Percentiles rank a stretch among this genome's conserved stretches.
Conservation (phyloP, 495 filamentous ascomycete genomes). For the Annulohypoxylon moriforme region DNA sequence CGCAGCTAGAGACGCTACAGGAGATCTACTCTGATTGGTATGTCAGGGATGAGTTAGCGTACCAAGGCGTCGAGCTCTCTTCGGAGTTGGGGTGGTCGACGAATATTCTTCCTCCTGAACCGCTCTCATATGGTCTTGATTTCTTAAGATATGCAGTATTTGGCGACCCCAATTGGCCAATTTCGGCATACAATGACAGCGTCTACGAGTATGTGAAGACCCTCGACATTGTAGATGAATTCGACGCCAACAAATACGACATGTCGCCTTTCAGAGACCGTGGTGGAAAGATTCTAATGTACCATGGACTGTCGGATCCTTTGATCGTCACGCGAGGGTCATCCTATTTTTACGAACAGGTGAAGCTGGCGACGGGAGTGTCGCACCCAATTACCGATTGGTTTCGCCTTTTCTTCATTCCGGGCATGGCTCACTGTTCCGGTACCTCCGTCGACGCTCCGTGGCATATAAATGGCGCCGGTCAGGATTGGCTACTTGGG, state of each 20-base stretch:
- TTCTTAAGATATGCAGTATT: conserved; percentile 54
- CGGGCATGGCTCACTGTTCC: conserved; percentile 54
- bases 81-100: conserved; percentile 46
- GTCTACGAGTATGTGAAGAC: conserved; percentile 36
- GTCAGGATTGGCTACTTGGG: conserved; percentile 44
- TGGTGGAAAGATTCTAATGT: conserved; percentile 66
- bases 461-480: conserved; percentile 52
- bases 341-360: conserved; percentile 55
- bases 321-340: conserved; percentile 55
- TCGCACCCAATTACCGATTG: conserved; percentile 41
- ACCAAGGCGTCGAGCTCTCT: conserved; percentile 56
- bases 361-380: conserved; percentile 23
- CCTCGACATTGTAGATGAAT: conserved; percentile 27
- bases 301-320: conserved; percentile 65
- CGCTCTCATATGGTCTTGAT: conserved; percentile 46
- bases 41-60: conserved; percentile 57
- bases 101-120: neutral
- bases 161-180: conserved; percentile 53
- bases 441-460: conserved; percentile 50
- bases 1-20: conserved; percentile 63
- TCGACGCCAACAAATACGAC: conserved; percentile 59
- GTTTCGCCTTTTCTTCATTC: conserved; percentile 51
- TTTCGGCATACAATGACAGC: conserved; percentile 46
- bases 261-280: conserved; percentile 55
- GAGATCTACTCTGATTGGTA: conserved; percentile 64